Evolutionary conservation across 495 filamentous ascomycete species (phyloP).

Genomic region (Penicillium malachiteum): DNA sequence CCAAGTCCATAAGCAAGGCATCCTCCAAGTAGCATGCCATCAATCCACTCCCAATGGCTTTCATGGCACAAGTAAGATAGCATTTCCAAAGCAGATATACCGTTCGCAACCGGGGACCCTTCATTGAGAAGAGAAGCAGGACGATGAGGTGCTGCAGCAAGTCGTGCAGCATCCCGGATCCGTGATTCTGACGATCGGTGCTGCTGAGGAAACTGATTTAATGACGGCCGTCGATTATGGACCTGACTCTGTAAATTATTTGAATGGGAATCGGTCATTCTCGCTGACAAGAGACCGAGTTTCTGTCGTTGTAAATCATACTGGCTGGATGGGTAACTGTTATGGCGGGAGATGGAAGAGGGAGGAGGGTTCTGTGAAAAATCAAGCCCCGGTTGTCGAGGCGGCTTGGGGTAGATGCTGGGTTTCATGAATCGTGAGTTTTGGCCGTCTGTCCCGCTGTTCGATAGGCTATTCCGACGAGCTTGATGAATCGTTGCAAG

Average conservation of each 20-base stretch:
- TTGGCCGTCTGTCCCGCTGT: constrained; percentile 31
- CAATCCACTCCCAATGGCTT: constrained; percentile 89
- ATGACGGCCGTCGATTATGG: constrained; percentile 27
- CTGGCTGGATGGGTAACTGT: constrained; percentile 43
- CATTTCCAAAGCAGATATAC: constrained; percentile 72
- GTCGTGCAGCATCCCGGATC: constrained; percentile 33
- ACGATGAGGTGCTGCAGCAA: constrained; percentile 35
- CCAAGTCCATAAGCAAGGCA: constrained; percentile 92
- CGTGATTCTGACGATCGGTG: constrained; percentile 26
- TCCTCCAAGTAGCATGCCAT: constrained; percentile 90
- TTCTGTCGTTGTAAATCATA: constrained; percentile 33
- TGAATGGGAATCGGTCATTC: constrained; percentile 13
- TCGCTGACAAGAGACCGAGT: constrained; percentile 9
- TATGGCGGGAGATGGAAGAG: constrained; percentile 32
- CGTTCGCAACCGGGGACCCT: constrained; percentile 41
- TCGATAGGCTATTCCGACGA: constrained; percentile 43
- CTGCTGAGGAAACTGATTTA: constrained; percentile 30
- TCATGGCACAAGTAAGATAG: constrained; percentile 80
- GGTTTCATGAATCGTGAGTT: constrained; percentile 47
- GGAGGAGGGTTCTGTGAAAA: constrained; percentile 32
- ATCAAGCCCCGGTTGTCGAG: constrained; percentile 50
- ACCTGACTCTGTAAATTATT: constrained; percentile 11
- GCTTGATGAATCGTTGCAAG: constrained; percentile 70
- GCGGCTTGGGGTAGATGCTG: constrained; percentile 63
- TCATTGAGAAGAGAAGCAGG: constrained; percentile 36